phyloP scores from a whole-genome alignment of 1,284 basidiomycete genomes.

The Ganoderma lucidum region DNA sequence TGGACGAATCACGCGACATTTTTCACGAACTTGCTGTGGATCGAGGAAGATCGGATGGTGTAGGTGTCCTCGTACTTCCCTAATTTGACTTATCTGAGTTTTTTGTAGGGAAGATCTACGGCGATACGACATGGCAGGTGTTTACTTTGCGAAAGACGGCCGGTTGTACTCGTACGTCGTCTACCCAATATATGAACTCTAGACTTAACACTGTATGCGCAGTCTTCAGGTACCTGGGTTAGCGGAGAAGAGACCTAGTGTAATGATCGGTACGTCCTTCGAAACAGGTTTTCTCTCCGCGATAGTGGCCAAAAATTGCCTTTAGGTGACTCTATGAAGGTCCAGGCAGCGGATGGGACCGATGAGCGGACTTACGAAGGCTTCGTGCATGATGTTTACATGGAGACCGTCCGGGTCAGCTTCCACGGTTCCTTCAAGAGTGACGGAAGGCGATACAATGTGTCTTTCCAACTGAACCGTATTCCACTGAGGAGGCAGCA shows the following conservation, averaged over 20 bases:
- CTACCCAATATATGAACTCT: not conserved
- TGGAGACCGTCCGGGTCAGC: constrained; percentile 59
- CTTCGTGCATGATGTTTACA: constrained; percentile 60
- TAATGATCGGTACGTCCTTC: constrained; percentile 42
- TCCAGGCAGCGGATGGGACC: constrained; percentile 51
- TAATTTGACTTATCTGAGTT: too few relatives aligned
- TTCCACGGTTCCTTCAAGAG: constrained; percentile 56
- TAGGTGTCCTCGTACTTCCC: constrained; percentile 41
- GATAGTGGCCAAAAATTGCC: not conserved
- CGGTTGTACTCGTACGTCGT: constrained; percentile 54
- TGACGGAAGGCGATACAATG: constrained; percentile 46
- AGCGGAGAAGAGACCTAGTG: constrained; percentile 71
- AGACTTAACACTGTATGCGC: not conserved
- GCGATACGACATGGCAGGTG: constrained; percentile 58
- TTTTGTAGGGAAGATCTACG: constrained; percentile 60
- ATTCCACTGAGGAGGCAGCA: constrained; percentile 62
- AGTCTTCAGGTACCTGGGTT: constrained; percentile 68
- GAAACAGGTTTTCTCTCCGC: constrained; percentile 31
- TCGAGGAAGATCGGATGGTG: constrained; percentile 67
- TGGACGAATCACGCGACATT: constrained; percentile 14
- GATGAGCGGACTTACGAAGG: constrained; percentile 65
- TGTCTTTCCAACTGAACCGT: constrained; percentile 65
- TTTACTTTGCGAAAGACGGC: constrained; percentile 44
- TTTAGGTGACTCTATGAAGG: constrained; percentile 62
- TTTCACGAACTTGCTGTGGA: constrained; percentile 52